phyloP scores from a whole-genome alignment of 2,329 filamentous ascomycete genomes.

The Teratosphaeria zuluensis region DNA sequence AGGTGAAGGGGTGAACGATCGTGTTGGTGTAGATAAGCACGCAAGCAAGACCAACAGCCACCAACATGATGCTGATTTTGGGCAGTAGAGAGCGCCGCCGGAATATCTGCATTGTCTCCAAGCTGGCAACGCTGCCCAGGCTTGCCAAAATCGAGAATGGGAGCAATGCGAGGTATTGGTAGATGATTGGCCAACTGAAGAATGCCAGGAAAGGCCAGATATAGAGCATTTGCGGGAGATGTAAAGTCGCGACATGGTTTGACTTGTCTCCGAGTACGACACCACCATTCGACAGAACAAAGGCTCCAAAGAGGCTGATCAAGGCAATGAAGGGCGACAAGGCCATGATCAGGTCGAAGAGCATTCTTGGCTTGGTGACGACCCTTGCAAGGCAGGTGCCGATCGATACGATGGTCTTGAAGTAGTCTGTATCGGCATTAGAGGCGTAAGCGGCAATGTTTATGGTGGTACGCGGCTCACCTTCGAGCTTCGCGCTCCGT shows the following conservation, averaged over 20 bases:
- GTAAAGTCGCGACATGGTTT: constrained; percentile 82
- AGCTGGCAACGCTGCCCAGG: constrained; percentile 12
- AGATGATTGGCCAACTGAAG: constrained; percentile 73
- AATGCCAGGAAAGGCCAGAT: constrained; percentile 85
- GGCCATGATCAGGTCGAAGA: constrained; percentile 10
- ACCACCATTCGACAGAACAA: constrained; percentile 79
- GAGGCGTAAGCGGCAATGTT: neutral
- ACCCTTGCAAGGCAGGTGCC: constrained; percentile 45
- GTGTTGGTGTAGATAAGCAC: constrained; percentile 69
- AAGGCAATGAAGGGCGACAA: constrained; percentile 48
- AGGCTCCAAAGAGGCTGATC: constrained; percentile 57
- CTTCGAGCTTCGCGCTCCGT: constrained; percentile 39
- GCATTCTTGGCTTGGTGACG: constrained; percentile 19
- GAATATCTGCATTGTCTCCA: constrained; percentile 27
- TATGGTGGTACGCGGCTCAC: constrained; percentile 25
- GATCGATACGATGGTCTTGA: constrained; percentile 52
- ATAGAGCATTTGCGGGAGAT: constrained; percentile 88
- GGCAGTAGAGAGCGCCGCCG: constrained; percentile 26
- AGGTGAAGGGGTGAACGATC: constrained; percentile 86
- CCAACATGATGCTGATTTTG: constrained; percentile 26
- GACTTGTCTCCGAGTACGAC: constrained; percentile 93
- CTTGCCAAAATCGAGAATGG: constrained; percentile 17
- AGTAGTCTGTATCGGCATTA: constrained; percentile 30
- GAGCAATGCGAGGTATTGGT: constrained; percentile 42
- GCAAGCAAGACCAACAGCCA: constrained; percentile 34